phyloP scores from a whole-genome alignment of 768 basidiomycete species.

The Pleurotus eryngii region DNA sequence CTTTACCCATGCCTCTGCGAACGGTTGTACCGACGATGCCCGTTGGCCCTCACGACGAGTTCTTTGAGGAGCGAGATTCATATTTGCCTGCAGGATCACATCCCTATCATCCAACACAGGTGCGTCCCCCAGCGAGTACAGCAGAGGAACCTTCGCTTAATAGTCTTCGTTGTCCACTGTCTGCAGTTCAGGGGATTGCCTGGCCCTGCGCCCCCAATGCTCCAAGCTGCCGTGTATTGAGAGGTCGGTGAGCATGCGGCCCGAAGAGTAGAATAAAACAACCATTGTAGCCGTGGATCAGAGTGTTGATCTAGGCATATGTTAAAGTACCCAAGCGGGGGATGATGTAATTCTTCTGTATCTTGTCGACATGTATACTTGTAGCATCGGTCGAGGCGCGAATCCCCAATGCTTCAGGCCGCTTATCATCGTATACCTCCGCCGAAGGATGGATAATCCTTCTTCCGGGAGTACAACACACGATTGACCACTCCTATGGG shows the following conservation, averaged over 20 bases:
- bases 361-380: too few relatives aligned
- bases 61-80: conserved; percentile 30
- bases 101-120: conserved; percentile 31
- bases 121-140: conserved; percentile 6
- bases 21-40: conserved; percentile 22
- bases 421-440: too few relatives aligned
- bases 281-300: too few relatives aligned
- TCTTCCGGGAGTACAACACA: conserved; percentile 45
- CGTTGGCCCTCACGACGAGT: conserved; percentile 13
- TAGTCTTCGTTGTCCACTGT: neutral
- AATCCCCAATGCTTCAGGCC: too few relatives aligned
- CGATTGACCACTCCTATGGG: conserved; percentile 81
- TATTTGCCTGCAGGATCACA: conserved; percentile 21
- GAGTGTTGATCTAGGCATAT: too few relatives aligned
- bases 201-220: neutral
- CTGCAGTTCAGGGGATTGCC: neutral
- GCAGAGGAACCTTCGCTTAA: neutral
- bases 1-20: conserved; percentile 22
- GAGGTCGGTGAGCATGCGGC: too few relatives aligned
- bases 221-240: conserved; percentile 2
- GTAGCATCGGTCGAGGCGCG: too few relatives aligned
- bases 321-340: too few relatives aligned
- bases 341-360: too few relatives aligned
- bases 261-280: too few relatives aligned
- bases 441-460: neutral